phyloP scores from a whole-genome alignment of 148 eudicot genomes.

The Rhododendron molle region DNA sequence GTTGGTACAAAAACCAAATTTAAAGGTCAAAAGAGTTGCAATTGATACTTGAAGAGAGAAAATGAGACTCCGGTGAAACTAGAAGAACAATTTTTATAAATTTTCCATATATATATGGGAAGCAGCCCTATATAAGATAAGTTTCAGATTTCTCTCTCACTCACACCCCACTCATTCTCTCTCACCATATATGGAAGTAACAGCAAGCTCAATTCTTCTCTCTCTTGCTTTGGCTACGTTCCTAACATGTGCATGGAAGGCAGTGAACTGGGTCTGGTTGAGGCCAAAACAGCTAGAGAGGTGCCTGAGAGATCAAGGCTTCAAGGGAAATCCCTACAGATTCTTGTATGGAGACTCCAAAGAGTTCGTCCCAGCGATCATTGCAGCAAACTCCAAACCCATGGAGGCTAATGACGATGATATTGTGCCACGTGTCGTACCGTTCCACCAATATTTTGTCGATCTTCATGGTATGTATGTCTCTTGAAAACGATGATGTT shows the following conservation, averaged over 20 bases:
- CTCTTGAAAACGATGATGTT: neutral
- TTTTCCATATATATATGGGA: too few species aligned
- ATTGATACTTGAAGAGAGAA: too few species aligned
- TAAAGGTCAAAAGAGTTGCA: too few species aligned
- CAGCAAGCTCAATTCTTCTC: neutral
- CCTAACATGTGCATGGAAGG: slow-evolving; percentile 6
- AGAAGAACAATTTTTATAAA: too few species aligned
- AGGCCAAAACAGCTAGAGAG: slow-evolving; percentile 29
- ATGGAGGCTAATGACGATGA: neutral
- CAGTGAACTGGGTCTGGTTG: slow-evolving; percentile 26
- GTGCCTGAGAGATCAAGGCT: slow-evolving; percentile 29
- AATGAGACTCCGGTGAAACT: too few species aligned
- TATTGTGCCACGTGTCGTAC: neutral
- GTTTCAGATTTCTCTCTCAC: too few species aligned
- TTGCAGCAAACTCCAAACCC: neutral
- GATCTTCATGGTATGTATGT: neutral
- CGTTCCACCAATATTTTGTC: neutral
- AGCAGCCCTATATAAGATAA: neutral
- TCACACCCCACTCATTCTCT: neutral
- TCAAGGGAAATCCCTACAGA: slow-evolving; percentile 29
- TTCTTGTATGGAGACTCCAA: slow-evolving; percentile 26
- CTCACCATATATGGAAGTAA: neutral
- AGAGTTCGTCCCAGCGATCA: slow-evolving; percentile 10
- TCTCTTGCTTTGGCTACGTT: slow-evolving; percentile 4
- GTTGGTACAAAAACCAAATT: too few species aligned